These are phyloP conservation scores for Rosa lucieae DNA, from an alignment of 306 rosid species.

Conservation along the genomic window DNA sequence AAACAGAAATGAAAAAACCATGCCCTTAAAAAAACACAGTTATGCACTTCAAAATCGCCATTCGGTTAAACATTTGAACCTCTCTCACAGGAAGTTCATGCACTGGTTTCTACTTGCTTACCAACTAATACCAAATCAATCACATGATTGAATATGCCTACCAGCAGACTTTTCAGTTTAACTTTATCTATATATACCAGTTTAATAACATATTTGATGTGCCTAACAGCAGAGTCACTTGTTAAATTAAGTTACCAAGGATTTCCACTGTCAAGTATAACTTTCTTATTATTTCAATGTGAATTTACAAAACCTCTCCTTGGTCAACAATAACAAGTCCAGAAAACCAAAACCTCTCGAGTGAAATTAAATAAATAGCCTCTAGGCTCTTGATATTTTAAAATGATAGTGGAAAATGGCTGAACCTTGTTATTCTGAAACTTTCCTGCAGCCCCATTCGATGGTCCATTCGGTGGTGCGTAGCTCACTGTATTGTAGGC, in stretches of 20 bases:
- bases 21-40: neutral
- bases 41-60: neutral
- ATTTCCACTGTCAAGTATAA: neutral
- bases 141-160: neutral
- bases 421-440: slow-evolving; percentile 79
- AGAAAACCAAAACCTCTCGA: neutral
- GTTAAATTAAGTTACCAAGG: neutral
- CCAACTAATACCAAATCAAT: neutral
- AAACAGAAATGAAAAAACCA: neutral
- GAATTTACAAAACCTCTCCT: neutral
- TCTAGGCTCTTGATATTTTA: slow-evolving; percentile 14
- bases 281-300: neutral
- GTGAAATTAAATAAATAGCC: neutral
- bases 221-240: neutral
- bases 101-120: neutral
- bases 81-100: neutral
- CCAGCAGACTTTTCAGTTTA: neutral
- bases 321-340: neutral
- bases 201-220: neutral
- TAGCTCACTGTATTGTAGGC: slow-evolving; percentile 58
- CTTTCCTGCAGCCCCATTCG: slow-evolving; percentile 78
- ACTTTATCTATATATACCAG: neutral
- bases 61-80: neutral
- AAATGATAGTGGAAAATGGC: slow-evolving; percentile 29
- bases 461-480: slow-evolving; percentile 33